Percentiles rank a stretch among this genome's conserved stretches.
Conservation (phyloP, 805 yeast genomes). For the Saccharomycopsis lassenensis region DNA sequence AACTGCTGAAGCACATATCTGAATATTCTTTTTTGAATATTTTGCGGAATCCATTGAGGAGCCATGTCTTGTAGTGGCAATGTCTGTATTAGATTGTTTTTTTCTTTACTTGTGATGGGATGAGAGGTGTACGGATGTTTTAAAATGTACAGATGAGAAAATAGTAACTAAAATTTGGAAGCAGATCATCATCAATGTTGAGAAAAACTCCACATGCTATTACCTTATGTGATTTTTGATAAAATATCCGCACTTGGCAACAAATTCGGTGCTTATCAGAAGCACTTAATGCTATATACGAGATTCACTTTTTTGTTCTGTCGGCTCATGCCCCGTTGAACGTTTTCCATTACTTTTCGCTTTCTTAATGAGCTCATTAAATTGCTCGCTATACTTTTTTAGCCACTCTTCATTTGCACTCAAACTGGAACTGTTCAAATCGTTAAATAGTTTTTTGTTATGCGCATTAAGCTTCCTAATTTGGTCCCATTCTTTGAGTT, state of each 20-base stretch:
- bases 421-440: constrained; percentile 1
- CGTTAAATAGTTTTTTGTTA: constrained; percentile 7
- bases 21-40: constrained; percentile 70
- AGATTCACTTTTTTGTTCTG: too few species aligned
- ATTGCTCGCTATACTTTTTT: constrained; percentile 9
- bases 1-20: constrained; percentile 74
- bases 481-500: constrained; percentile 15
- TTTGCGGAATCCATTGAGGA: constrained; percentile 65
- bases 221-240: too few species aligned
- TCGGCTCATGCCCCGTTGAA: too few species aligned
- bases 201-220: too few species aligned
- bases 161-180: too few species aligned
- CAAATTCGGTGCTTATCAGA: too few species aligned
- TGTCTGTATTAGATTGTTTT: neutral
- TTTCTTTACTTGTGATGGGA: neutral
- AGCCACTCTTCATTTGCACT: constrained; percentile 6
- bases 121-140: neutral
- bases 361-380: constrained; percentile 5
- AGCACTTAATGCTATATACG: too few species aligned
- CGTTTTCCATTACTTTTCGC: constrained; percentile 4
- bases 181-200: too few species aligned
- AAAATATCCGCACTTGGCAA: too few species aligned
- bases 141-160: neutral
- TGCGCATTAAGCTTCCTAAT: constrained; percentile 9
- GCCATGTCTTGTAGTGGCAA: constrained; percentile 12